Evolutionary conservation across 2,329 filamentous ascomycete genomes (phyloP), one percentile per base, ranked within the genome.

Genomic region (Ophiostoma populinum): DNA sequence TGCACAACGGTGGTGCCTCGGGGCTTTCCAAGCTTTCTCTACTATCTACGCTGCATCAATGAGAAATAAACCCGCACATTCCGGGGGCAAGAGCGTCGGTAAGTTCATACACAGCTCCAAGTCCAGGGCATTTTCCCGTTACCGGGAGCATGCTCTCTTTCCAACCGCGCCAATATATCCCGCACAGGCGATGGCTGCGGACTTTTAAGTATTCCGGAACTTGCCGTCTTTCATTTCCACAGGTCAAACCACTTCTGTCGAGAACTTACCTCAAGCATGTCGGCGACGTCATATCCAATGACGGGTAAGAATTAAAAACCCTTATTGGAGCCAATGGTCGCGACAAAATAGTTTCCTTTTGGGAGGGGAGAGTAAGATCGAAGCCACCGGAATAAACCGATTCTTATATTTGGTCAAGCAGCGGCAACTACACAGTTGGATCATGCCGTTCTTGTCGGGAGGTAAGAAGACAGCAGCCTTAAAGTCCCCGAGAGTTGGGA

Each of bases 301-400:
- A 68, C 63, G 0, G 74, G 74, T 38, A 79, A 62, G 51, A 80
- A 77, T 51, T 79, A 78, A 58, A 63, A 78, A 12, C 69, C 66
- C 50, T 80, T 74, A 45, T 77, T 75, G 0, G 71, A 76, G 6
- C 74, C 74, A 10, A 70, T 72, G 0, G 69, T 70, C 0, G 72
- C 74, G 2, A 80, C 46, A 44, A 67, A 77, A 0, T 80, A 52
- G 16, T 70, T 70, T 32, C 49, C 48, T 15, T 43, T 75, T 63
- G 0, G 69, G 67, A 9, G 45, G 22, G 4, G 45, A 47, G 17
- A 45, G 45, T 4, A 39, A 26, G 18, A 47, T 31, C 0, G 45
- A 48, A 4, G 43, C 35, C 0, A 44, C 45, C 0, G 46, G 42
- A 2, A 41, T 27, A 12, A 22, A 11, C 17, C 36, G 40, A 27